Conservation (phyloP, 2,329 filamentous ascomycete genomes). For the Triangularia setosa region DNA sequence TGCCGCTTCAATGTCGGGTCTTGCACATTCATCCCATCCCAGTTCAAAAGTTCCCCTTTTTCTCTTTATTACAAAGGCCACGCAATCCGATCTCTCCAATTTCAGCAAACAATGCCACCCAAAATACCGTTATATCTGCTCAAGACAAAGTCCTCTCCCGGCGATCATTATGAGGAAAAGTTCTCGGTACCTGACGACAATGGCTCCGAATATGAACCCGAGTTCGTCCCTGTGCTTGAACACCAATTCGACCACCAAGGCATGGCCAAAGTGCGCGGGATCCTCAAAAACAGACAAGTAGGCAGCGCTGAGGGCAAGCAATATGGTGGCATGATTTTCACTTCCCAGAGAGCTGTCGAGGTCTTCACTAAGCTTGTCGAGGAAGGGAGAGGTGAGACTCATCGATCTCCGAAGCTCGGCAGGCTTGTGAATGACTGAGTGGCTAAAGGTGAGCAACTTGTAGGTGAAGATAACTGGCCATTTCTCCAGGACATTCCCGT, state of each 20-base stretch:
- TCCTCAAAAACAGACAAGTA: slow-evolving; percentile 46
- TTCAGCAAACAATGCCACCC: slow-evolving; percentile 8
- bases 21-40: neutral
- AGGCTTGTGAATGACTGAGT: slow-evolving; percentile 20
- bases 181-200: slow-evolving; percentile 45
- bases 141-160: slow-evolving; percentile 71
- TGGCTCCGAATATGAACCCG: slow-evolving; percentile 52
- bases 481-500: slow-evolving; percentile 56
- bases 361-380: slow-evolving; percentile 64
- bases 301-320: slow-evolving; percentile 33
- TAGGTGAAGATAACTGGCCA: slow-evolving; percentile 40
- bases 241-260: slow-evolving; percentile 63
- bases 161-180: slow-evolving; percentile 68
- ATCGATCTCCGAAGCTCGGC: slow-evolving; percentile 15
- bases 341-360: slow-evolving; percentile 78
- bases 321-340: slow-evolving; percentile 80
- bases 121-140: slow-evolving; percentile 64
- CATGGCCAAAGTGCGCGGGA: slow-evolving; percentile 47
- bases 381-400: slow-evolving; percentile 41
- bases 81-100: neutral
- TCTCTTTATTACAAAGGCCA: neutral
- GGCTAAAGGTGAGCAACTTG: slow-evolving; percentile 17
- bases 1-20: neutral
- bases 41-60: neutral
- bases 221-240: slow-evolving; percentile 73